A percentile compares a stretch with the other conserved stretches of the same genome.
These are phyloP conservation scores for Colletotrichum zoysiae DNA, from an alignment of 2,329 filamentous ascomycete species.

Conservation along the genomic window DNA sequence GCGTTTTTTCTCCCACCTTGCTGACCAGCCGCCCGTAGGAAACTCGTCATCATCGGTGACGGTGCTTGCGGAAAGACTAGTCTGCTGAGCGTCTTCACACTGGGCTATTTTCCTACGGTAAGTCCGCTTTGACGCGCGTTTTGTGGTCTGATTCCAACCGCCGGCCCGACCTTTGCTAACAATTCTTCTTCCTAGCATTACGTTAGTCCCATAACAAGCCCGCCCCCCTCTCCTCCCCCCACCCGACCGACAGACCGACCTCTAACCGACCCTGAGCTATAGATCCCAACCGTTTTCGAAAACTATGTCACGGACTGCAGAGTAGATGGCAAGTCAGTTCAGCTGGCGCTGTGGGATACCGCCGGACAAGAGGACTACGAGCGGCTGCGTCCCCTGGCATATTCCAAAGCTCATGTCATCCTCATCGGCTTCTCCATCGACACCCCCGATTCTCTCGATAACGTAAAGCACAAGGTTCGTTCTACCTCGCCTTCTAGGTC, in stretches of 20 bases:
- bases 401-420: slow-evolving; percentile 97
- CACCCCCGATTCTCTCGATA: slow-evolving; percentile 94
- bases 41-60: slow-evolving; percentile 96
- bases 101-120: slow-evolving; percentile 98
- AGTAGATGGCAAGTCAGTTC: slow-evolving; percentile 98
- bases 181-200: slow-evolving; percentile 63
- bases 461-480: slow-evolving; percentile 94
- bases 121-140: slow-evolving; percentile 55
- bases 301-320: slow-evolving; percentile 99
- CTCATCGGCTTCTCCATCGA: slow-evolving; percentile 96
- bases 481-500: neutral
- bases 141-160: slow-evolving; percentile 15
- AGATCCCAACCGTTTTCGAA: slow-evolving; percentile 98
- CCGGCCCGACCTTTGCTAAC: slow-evolving; percentile 45
- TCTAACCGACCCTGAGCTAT: slow-evolving; percentile 44
- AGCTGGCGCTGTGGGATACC: slow-evolving; percentile 99
- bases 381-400: slow-evolving; percentile 91
- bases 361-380: slow-evolving; percentile 99
- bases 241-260: slow-evolving; percentile 27
- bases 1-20: neutral
- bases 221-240: slow-evolving; percentile 16
- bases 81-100: slow-evolving; percentile 95
- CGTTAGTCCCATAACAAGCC: slow-evolving; percentile 56
- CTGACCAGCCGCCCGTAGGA: slow-evolving; percentile 65
- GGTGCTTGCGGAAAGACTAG: slow-evolving; percentile 99